Evolutionary conservation across 768 basidiomycete species (phyloP).

Genomic region (Lentinula boryana): DNA sequence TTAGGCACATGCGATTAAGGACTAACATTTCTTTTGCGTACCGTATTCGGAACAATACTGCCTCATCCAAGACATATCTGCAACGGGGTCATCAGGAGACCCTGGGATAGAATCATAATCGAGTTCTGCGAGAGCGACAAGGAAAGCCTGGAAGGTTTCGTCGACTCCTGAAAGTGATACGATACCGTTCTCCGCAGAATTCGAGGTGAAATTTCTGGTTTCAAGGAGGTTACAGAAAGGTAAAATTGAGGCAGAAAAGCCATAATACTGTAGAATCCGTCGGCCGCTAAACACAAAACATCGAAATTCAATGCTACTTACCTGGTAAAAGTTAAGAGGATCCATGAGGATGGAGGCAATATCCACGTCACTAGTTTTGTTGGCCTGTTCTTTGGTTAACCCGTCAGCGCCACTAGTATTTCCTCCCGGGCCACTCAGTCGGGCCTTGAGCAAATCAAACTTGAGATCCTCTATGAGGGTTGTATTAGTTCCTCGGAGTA

Average conservation of each 20-base stretch:
- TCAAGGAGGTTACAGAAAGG: conserved; percentile 46
- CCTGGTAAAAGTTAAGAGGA: conserved; percentile 42
- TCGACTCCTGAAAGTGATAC: conserved; percentile 27
- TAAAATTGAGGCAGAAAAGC: conserved; percentile 34
- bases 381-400: conserved; percentile 25
- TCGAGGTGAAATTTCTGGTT: conserved; percentile 33
- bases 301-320: conserved; percentile 9
- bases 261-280: conserved; percentile 33
- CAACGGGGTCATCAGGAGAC: conserved; percentile 33
- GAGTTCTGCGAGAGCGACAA: conserved; percentile 34
- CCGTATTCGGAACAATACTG: conserved; percentile 51
- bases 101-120: conserved; percentile 40
- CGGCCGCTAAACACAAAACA: not conserved
- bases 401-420: conserved; percentile 29
- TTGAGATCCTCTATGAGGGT: conserved; percentile 32
- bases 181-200: conserved; percentile 31
- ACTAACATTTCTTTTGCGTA: conserved; percentile 7
- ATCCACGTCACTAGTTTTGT: conserved; percentile 28
- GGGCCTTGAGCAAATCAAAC: conserved; percentile 32
- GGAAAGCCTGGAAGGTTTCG: conserved; percentile 31
- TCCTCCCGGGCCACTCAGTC: conserved; percentile 36
- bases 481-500: conserved; percentile 24
- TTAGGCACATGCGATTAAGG: not conserved
- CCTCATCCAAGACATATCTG: conserved; percentile 45
- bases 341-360: conserved; percentile 44